Base-by-base conservation (phyloP, 1,284 basidiomycete species). In the Tremellales sp. region DNA sequence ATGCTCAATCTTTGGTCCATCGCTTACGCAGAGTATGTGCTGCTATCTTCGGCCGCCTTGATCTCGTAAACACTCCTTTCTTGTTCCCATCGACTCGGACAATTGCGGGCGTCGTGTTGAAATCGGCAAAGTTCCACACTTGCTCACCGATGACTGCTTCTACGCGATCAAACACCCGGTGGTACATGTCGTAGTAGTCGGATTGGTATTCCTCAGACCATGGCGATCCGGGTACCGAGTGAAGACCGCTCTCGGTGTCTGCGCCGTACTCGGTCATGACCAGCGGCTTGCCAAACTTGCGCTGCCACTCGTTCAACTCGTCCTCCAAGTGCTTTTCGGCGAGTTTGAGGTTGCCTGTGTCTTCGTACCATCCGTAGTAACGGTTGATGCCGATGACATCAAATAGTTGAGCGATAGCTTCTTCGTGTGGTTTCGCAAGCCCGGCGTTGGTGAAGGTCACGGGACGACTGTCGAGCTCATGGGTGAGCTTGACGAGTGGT, bases 61-160 rank as follows among this genome's bases (percentile, higher is more conserved):
- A 51, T 33, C 58, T 44, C 4, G 43, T 54, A 27, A 62, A 62
- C 2, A 62, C 45, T 7, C 60, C 60, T 52, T 62, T 62, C 45
- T 47, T 58, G 48, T 62, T 62, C 29, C 60, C 60, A 43, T 62
- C 60, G 6, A 62, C 60, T 23, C 60, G 39, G 46, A 62, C 47
- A 24, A 62, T 53, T 4, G 56, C 58, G 8, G 48, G 36, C 5
- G 46, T 46, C 7, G 60, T 62, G 3, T 26, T 21, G 42, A 62
- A 62, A 40, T 62, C 60, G 3, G 60, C 60, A 55, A 62, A 62
- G 49, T 58, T 58, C 60, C 60, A 62, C 12, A 60, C 56, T 25
- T 62, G 60, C 43, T 62, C 60, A 3, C 60, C 60, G 12, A 50
- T 33, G 11, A 62, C 31, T 12, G 58, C 53, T 11, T 60, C 56